A percentile compares a stretch with the other conserved stretches of the same genome.
These are phyloP conservation scores for Eutrema heterophyllum DNA, from an alignment of 345 rosid genomes.

Conservation along the genomic window DNA sequence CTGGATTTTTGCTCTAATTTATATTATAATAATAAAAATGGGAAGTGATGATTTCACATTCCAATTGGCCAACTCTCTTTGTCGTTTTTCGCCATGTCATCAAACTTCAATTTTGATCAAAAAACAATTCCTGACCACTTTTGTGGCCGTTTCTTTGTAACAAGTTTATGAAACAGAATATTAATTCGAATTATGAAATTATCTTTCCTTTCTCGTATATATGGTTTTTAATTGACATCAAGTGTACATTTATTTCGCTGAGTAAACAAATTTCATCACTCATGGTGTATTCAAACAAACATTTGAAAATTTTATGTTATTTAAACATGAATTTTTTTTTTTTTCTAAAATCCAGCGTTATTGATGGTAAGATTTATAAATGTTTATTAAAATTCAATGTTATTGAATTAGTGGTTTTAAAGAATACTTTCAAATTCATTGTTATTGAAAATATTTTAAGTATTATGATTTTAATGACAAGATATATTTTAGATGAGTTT, in stretches of 20 bases:
- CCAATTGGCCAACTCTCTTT: conserved; percentile 56
- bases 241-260: neutral
- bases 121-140: conserved; percentile 8
- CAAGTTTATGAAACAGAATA: conserved; percentile 27
- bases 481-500: too few relatives aligned
- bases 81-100: conserved; percentile 63
- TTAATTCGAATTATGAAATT: neutral
- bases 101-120: neutral
- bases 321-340: too few relatives aligned
- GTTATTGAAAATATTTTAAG: too few relatives aligned
- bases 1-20: conserved; percentile 33
- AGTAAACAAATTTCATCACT: too few relatives aligned
- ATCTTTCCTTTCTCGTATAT: neutral
- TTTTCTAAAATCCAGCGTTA: too few relatives aligned
- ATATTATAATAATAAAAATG: neutral
- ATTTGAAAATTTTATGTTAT: too few relatives aligned
- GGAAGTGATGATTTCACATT: conserved; percentile 45
- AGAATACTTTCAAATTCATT: too few relatives aligned
- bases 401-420: too few relatives aligned
- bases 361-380: too few relatives aligned
- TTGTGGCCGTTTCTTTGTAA: conserved; percentile 35
- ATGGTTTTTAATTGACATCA: neutral
- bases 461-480: too few relatives aligned
- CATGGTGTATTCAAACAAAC: too few relatives aligned
- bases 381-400: too few relatives aligned